A percentile compares a stretch with the other conserved stretches of the same genome.
These are phyloP conservation scores for Lathyrus sativus DNA, from an alignment of 306 rosid genomes.

Conservation along the genomic window DNA sequence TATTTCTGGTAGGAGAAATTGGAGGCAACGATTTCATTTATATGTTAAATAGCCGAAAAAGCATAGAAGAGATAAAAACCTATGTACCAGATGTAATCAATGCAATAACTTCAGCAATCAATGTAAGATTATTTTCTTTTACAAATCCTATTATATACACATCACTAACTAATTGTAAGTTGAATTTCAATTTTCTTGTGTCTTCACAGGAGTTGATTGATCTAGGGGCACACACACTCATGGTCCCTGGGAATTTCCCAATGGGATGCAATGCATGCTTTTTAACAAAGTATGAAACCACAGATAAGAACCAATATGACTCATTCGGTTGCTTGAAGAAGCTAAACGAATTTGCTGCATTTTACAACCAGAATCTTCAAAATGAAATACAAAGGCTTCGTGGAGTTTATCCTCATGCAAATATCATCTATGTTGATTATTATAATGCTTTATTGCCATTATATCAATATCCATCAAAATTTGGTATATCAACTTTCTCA, in stretches of 20 bases:
- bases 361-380: conserved; percentile 46
- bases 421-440: conserved; percentile 54
- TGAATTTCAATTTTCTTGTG: neutral
- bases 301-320: conserved; percentile 40
- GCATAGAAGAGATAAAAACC: conserved; percentile 34
- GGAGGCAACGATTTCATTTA: conserved; percentile 65
- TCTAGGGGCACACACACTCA: conserved; percentile 48
- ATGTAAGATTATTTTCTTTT: conserved; percentile 29
- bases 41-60: conserved; percentile 2
- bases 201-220: conserved; percentile 48
- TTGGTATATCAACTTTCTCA: conserved; percentile 35
- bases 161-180: neutral
- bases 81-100: conserved; percentile 44
- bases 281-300: conserved; percentile 42
- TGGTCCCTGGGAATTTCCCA: conserved; percentile 57
- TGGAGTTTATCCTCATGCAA: conserved; percentile 34
- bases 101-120: conserved; percentile 40
- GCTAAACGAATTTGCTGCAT: conserved; percentile 48
- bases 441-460: conserved; percentile 45
- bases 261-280: conserved; percentile 38
- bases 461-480: conserved; percentile 33
- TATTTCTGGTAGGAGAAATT: conserved; percentile 60
- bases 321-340: conserved; percentile 47
- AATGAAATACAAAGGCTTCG: conserved; percentile 37
- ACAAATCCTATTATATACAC: neutral